Base-by-base conservation (phyloP, 495 filamentous ascomycete species). In the Penicillium goetzii region DNA sequence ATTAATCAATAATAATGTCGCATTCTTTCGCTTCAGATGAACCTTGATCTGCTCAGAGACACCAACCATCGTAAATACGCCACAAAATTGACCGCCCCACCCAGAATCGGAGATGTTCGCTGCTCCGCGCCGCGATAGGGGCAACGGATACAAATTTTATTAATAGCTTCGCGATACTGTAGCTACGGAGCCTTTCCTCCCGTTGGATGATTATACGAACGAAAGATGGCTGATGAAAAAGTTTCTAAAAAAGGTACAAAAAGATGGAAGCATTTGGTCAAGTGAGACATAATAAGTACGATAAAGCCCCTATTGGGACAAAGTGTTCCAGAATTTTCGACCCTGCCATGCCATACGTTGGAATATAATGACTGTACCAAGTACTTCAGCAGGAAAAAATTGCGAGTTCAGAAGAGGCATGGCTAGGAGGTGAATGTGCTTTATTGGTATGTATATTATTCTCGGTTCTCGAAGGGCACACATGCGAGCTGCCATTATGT, bases 21-120 rank as follows among this genome's bases (percentile, higher is more conserved):
- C 28, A 26, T 62, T 30, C 36, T 54, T 21, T 34, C 23, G 41
- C 33, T 41, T 62, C 60, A 49, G 43, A 41, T 58, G 60, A 62
- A 62, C 54, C 60, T 40, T 52, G 53, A 62, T 58, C 54, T 21
- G 43, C 60, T 57, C 14, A 34, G 56, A 33, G 4, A 47, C 12
- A 19, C 15, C 28, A 6, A n/a, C 56, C 3, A 17, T 33, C 10
- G 52, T 36, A 55, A 33, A 28, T 2, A 33, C 56, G 40, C 30
- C 28, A 58, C 40, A 49, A 49, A 17, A 17, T 30, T 30, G 19
- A 15, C 21, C 49, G 59, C 21, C 34, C 49, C 59, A 61, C 59
- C 33, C 43, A 53, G 21, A 28, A 36, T 51, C 59, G 36, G 33
- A 43, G 36, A 57, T 60, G 17, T n/a, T 28, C 43, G 43, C 7